These are phyloP conservation scores for Fraxinus americana DNA, from an alignment of 257 asterid genomes.

Conservation along the genomic window DNA sequence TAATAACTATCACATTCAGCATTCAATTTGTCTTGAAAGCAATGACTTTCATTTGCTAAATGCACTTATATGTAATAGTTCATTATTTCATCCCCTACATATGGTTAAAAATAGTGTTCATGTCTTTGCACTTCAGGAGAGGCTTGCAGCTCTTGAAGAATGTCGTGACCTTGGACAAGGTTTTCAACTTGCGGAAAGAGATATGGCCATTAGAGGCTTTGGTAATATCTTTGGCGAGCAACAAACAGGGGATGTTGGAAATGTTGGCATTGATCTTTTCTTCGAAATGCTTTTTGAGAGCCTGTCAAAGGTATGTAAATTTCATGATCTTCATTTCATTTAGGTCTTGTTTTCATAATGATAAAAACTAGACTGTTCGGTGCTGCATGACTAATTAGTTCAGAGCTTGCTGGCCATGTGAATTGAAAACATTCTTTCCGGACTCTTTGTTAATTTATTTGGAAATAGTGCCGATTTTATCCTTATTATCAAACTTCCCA, in stretches of 20 bases:
- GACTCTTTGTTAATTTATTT: conserved; percentile 17
- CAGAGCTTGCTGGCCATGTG: conserved; percentile 19
- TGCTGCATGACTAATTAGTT: conserved; percentile 12
- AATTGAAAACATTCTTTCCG: not conserved
- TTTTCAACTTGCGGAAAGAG: conserved; percentile 96
- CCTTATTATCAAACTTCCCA: conserved; percentile 12
- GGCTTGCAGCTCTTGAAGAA: conserved; percentile 95
- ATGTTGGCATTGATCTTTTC: conserved; percentile 98
- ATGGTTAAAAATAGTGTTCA: conserved; percentile 23
- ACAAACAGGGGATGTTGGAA: conserved; percentile 99
- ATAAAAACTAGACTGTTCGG: not conserved
- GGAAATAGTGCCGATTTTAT: conserved; percentile 20
- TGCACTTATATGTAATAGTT: conserved; percentile 15
- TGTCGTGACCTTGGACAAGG: conserved; percentile 97
- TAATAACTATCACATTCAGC: not conserved
- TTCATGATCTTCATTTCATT: not conserved
- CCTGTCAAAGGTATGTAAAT: conserved; percentile 78
- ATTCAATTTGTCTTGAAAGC: conserved; percentile 1
- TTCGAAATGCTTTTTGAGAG: conserved; percentile 98
- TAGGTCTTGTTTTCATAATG: not conserved
- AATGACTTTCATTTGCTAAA: conserved; percentile 2
- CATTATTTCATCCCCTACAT: conserved; percentile 15
- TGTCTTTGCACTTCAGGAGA: conserved; percentile 61
- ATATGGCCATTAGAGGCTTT: conserved; percentile 98
- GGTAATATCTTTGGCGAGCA: conserved; percentile 99